A percentile compares a stretch with the other conserved stretches of the same genome.
These are phyloP conservation scores for Purshia tridentata DNA, from an alignment of 306 rosid species.

Conservation along the genomic window DNA sequence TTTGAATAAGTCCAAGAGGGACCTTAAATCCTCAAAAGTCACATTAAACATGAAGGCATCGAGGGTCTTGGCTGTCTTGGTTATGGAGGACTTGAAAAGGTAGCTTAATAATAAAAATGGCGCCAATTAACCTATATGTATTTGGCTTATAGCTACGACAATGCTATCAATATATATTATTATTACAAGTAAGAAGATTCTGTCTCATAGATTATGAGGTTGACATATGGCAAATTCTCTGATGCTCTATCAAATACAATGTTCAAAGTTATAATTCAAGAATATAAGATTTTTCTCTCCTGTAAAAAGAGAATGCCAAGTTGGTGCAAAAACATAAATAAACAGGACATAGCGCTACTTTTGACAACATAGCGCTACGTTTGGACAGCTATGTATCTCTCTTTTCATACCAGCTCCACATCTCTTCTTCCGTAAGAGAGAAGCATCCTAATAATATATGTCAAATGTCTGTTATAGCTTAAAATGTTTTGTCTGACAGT, in stretches of 20 bases:
- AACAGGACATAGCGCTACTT: too few relatives aligned
- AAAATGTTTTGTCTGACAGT: too few relatives aligned
- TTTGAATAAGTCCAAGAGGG: conserved; percentile 48
- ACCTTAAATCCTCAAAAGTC: conserved; percentile 20
- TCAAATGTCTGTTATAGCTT: too few relatives aligned
- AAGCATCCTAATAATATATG: too few relatives aligned
- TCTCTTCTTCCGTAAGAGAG: too few relatives aligned
- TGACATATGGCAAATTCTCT: conserved; percentile 50
- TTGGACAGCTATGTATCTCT: too few relatives aligned
- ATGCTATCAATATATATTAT: conserved; percentile 34
- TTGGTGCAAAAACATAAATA: too few relatives aligned
- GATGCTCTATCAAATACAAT: conserved; percentile 19
- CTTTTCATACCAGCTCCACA: too few relatives aligned
- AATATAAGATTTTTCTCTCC: too few relatives aligned
- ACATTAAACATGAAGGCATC: conserved; percentile 42
- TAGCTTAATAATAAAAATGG: conserved; percentile 22
- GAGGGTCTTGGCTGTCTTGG: conserved; percentile 54
- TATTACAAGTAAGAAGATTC: conserved; percentile 30
- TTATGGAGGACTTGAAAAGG: conserved; percentile 46
- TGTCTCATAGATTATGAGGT: conserved; percentile 26
- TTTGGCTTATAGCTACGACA: background rate
- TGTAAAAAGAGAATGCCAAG: too few relatives aligned
- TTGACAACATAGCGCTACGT: too few relatives aligned
- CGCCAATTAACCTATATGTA: background rate
- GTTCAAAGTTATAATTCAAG: too few relatives aligned